Base-by-base conservation (phyloP, 805 yeast species). In the Lachancea mirantina region DNA sequence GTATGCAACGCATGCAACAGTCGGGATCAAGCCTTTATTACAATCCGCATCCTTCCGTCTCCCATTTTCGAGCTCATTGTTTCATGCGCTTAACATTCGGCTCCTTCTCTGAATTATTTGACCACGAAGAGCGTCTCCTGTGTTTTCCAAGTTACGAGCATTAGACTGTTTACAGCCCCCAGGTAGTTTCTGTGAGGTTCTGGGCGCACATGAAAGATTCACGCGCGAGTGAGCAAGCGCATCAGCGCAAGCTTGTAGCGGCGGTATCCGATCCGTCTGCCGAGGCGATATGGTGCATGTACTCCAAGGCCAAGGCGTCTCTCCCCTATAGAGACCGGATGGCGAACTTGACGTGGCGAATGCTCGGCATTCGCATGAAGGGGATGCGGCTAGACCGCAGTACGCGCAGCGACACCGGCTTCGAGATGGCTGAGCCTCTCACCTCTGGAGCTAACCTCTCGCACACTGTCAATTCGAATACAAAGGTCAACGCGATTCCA, bases 331-430 rank as follows among this genome's bases (percentile, higher is more conserved):
- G 72, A 35, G 70, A 74, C 17, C 64, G 96, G 31, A 80, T 87
- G 77, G 84, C 82, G 49, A 87, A 87, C 52, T 57, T 85, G 34
- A 77, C 94, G 7, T 85, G 95, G 95, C 63, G 96, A 38, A 70
- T 85, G 74, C 79, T 85, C 88, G 73, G 68, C 26, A 62, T 79
- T 43, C 31, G 44, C 18, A 68, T 52, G 42, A 31, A 31, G 25
- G 25, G 15, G 10, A 14, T 25, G 20, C 25, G 9, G 5, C 24
- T 19, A 3, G 23, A 28, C 22, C 22, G 23, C 11, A 9, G 18
- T 5, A n/a, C 14, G 13, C 33, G 23, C 13, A 13, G 9, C 27
- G 14, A 10, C n/a, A 6, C 16, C 3, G 22, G 16, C 7, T 27
- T 27, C 3, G 26, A 23, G 13, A 14, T 13, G 14, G 26, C 9